A percentile compares a stretch with the other conserved stretches of the same genome.
Conservation (phyloP, 2,329 filamentous ascomycete species). For the Pyrenochaeta sp. region DNA sequence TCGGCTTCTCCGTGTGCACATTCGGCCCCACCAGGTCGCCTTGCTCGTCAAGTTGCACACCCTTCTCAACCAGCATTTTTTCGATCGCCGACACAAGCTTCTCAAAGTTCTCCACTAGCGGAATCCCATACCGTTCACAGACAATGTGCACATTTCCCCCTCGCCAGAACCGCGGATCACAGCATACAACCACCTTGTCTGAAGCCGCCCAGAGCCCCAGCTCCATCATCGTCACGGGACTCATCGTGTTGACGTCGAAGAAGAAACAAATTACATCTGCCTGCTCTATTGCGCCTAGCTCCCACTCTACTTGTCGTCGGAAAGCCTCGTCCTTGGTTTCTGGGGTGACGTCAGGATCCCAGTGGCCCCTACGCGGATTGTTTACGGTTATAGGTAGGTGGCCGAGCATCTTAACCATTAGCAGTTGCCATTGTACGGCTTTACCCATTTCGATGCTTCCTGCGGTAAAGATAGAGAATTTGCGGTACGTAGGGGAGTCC, state of each 20-base stretch:
- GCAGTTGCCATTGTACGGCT: constrained; percentile 61
- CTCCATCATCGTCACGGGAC: constrained; percentile 67
- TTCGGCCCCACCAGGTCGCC: constrained; percentile 19
- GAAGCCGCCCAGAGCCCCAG: constrained; percentile 61
- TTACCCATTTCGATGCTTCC: constrained; percentile 61
- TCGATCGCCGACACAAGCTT: constrained; percentile 50
- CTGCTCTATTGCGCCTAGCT: constrained; percentile 63
- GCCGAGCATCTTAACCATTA: constrained; percentile 52
- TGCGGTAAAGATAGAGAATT: constrained; percentile 63
- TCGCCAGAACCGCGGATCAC: constrained; percentile 61
- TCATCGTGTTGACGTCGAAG: constrained; percentile 61
- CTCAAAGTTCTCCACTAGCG: constrained; percentile 53
- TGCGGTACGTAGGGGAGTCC: constrained; percentile 17
- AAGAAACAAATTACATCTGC: constrained; percentile 65
- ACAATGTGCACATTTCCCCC: constrained; percentile 67
- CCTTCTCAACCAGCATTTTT: constrained; percentile 40
- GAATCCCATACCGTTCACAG: constrained; percentile 58
- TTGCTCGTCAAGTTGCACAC: constrained; percentile 28
- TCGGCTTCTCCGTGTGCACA: constrained; percentile 7
- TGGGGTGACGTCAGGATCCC: constrained; percentile 63
- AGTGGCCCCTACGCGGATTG: constrained; percentile 65
- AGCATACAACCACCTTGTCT: constrained; percentile 62
- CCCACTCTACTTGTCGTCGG: constrained; percentile 66
- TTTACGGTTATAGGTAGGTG: constrained; percentile 60
- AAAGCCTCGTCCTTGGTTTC: constrained; percentile 53